Evolutionary conservation across 345 rosid species (phyloP), one percentile per base, ranked within the genome.

Genomic region (Microcos paniculata): DNA sequence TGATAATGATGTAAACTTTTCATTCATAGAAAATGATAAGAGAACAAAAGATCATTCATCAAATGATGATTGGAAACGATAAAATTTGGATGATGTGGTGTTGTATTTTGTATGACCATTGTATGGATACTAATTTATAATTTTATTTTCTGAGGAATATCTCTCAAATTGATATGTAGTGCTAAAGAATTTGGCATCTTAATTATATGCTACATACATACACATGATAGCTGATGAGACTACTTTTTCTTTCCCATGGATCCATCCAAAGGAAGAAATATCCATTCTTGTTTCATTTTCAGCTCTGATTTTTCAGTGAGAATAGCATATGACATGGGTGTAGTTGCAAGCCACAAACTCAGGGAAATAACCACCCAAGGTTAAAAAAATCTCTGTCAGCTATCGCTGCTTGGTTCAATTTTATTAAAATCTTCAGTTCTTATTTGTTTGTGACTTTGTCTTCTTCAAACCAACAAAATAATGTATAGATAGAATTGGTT

Each of bases 261-360:
- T 38, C 51, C 18, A 71, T 68, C 42, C 10, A 8, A 21, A 23
- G 40, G 62, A 18, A 70, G 57, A 70, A 70, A 52, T 11, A 55
- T 56, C 64, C 15, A 71, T 56, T n/a, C 35, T 56, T 40, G 14
- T 15, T 64, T 71, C 75, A 53, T 71, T 56, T 71, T 71, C 65
- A 56, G 13, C 28, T 40, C 23, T 8, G 35, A 23, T 24, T 53
- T 33, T 55, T 71, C 30, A 15, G 18, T 35, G 52, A 23, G 33
- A 30, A 21, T 53, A 4, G 46, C 13, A 71, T 35, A 35, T 35
- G 30, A 15, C 38, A 35, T 56, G 26, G 64, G 13, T 13, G 12
- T 24, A 18, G 49, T 33, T 62, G 66, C 66, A 62, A 62, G 12
- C 14, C 43, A 31, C 66, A 31, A 12, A 13, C 4, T 26, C 10